Evolutionary conservation across 2,329 filamentous ascomycete genomes (phyloP), one percentile per base, ranked within the genome.

Genomic region (Alternaria arbusti): DNA sequence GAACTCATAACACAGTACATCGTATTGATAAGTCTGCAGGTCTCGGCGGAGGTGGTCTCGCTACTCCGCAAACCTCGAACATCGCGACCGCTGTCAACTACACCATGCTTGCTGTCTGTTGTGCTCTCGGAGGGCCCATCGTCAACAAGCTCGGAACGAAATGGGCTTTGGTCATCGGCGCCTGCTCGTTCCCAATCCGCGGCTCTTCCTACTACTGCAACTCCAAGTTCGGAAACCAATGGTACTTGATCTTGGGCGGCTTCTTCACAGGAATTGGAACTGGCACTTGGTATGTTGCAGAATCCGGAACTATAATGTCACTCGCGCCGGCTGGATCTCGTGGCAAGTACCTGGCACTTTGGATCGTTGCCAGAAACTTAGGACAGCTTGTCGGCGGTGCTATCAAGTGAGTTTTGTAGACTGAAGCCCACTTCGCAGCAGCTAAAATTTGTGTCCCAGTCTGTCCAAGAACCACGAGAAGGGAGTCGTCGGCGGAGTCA

Each of bases 171-270:
- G 81, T 84, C 8, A 77, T 84, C 44, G 82, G 82, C 8, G 74
- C 74, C 22, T 69, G 73, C 64, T 82, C 80, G 0, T 84, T 84
- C 45, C 83, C 83, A 8, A 83, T 84, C 32, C 78, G 78, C 20
- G 83, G 83, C 5, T 84, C 83, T 0, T 81, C 82, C 10, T 84
- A 84, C 64, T 84, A 84, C 67, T 82, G 80, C 70, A 84, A 84
- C 46, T 83, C 81, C 71, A 84, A 84, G 66, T 84, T 82, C 61
- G 83, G 83, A 5, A 84, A 78, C 45, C 82, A 84, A 70, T 84
- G 82, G 82, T 82, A 83, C 55, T 66, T 82, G 66, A 56, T 63
- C 22, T 46, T 75, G 13, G 72, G 73, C 40, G 69, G 69, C 13
- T 68, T 73, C 56, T 62, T 75, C 11, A 74, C 70, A 11, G 73